Evolutionary conservation across 148 eudicot species (phyloP), one percentile per base, ranked within the genome.

Genomic region (Silene conica): DNA sequence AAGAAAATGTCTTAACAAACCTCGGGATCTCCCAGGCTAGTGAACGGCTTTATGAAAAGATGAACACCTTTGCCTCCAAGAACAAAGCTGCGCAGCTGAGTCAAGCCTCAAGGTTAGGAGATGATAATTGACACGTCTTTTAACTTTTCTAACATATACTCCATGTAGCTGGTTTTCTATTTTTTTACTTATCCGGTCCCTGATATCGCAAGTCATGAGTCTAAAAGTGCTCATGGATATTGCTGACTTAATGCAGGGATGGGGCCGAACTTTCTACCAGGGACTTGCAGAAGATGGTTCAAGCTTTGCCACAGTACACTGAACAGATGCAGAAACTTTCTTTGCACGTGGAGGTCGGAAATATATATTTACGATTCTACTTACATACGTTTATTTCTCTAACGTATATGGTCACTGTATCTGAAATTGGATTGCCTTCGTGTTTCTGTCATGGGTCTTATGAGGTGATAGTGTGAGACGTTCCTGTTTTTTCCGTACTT

Each of bases 251-350:
- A 74, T 84, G 80, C 63, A 95, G 99, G 83, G 93, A 95, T 84
- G 89, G 97, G 78, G 76, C 79, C 58, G 99, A 92, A 82, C 74
- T 95, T 77, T 92, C 99, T 20, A 92, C 97, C 38, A 78, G 96
- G 69, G 99, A 95, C 82, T 77, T 95, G 89, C 97, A 95, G 80
- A 95, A 92, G 74, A 90, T 95, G 96, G 97, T 95, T 77, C 97
- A 95, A 83, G 97, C 99, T 78, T 84, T 95, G 81, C 99, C 99
- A 41, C 90, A 92, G 64, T 95, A 95, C 77, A 90, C 89, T 72
- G 97, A 95, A 84, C 90, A 86, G 77, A 88, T 89, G 90, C 94
- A 90, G n/a, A 92, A 82, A 80, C 92, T 95, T 75, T 88, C 99
- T 77, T 70, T 85, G 73, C 99, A 95, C 76, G 99, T 95, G 64